These are phyloP conservation scores for Solanum dulcamara DNA, from an alignment of 257 asterid species.

Conservation along the genomic window DNA sequence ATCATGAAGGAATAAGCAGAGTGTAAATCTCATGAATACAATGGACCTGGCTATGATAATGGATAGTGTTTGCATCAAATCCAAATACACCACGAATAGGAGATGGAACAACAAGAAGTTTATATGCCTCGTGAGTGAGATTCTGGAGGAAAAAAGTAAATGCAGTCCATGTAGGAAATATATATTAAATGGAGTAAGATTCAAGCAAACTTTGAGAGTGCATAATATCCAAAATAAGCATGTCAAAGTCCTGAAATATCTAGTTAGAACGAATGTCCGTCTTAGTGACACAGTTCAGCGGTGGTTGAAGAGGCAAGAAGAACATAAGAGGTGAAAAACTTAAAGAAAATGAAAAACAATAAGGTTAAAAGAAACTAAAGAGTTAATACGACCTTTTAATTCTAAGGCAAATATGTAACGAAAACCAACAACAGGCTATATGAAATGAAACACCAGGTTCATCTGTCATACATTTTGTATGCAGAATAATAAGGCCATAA, in stretches of 20 bases:
- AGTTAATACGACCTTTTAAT: not conserved
- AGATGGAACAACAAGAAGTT: constrained; percentile 94
- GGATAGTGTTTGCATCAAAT: not conserved
- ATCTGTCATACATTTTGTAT: not conserved
- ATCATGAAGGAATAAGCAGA: too few relatives aligned
- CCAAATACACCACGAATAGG: constrained; percentile 67
- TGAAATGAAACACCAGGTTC: not conserved
- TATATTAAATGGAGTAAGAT: not conserved
- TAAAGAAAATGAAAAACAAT: not conserved
- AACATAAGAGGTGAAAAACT: not conserved
- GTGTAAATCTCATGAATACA: too few relatives aligned
- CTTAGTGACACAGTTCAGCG: not conserved
- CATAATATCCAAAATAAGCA: not conserved
- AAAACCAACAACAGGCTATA: not conserved
- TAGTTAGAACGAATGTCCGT: not conserved
- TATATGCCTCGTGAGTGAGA: constrained; percentile 89
- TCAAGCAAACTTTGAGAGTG: not conserved
- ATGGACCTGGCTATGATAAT: too few relatives aligned
- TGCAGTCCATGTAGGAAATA: not conserved
- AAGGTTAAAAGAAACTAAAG: not conserved
- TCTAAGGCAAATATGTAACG: not conserved
- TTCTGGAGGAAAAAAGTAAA: constrained; percentile 31
- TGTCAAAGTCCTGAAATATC: not conserved
- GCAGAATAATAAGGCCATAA: not conserved
- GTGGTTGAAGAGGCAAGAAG: not conserved